These are phyloP conservation scores for Nevesoporus exiguus DNA, from an alignment of 768 basidiomycete species.

Conservation along the genomic window DNA sequence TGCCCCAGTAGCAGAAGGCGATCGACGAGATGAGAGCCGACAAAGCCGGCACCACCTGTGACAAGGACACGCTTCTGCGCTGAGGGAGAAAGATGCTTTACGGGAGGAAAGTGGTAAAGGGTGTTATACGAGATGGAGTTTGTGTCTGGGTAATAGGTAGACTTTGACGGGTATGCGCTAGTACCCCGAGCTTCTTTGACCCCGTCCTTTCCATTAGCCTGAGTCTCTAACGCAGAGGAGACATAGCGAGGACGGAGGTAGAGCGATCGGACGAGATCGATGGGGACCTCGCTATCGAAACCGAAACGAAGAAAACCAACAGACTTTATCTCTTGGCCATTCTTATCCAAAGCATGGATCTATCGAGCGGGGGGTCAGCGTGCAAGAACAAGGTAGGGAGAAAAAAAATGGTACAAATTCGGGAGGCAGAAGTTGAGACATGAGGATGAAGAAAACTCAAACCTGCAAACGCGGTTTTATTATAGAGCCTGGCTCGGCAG, in stretches of 20 bases:
- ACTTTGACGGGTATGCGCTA: constrained; percentile 70
- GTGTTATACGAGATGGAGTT: constrained; percentile 90
- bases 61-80: constrained; percentile 87
- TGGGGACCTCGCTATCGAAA: constrained; percentile 80
- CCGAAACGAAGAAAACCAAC: constrained; percentile 88
- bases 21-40: constrained; percentile 97
- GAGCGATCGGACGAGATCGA: constrained; percentile 80
- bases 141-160: constrained; percentile 77
- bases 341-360: constrained; percentile 69
- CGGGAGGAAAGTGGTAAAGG: constrained; percentile 88
- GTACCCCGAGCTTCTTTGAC: constrained; percentile 42
- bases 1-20: constrained; percentile 97
- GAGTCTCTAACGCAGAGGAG: constrained; percentile 37
- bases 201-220: constrained; percentile 37
- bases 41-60: constrained; percentile 98
- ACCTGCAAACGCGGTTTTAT: background rate
- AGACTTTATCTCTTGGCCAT: constrained; percentile 66
- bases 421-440: constrained; percentile 23
- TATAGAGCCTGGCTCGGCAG: no score
- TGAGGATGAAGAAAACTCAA: constrained; percentile 3
- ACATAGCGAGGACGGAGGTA: constrained; percentile 84
- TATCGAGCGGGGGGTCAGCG: constrained; percentile 27
- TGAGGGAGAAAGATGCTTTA: constrained; percentile 76
- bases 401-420: constrained; percentile 13
- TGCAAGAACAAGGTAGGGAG: background rate